Evolutionary conservation across 768 basidiomycete genomes (phyloP).

Genomic region (Trametopsis cervina): DNA sequence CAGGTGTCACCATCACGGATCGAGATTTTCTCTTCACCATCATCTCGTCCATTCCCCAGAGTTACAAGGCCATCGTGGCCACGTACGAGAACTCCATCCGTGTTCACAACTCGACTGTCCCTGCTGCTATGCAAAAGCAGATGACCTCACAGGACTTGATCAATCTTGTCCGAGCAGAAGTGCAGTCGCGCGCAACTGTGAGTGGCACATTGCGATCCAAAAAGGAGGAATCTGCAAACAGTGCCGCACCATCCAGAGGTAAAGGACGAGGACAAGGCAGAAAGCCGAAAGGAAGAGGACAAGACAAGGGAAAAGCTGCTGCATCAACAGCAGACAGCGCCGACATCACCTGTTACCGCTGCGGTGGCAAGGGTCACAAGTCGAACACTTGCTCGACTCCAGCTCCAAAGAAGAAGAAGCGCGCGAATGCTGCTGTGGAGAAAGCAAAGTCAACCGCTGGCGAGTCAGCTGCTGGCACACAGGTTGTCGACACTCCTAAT

Average conservation of each 20-base stretch:
- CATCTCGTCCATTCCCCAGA: neutral
- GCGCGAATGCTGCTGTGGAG: neutral
- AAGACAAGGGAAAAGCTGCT: neutral
- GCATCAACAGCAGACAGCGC: neutral
- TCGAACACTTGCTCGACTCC: neutral
- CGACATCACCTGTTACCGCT: constrained; percentile 4
- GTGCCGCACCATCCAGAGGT: neutral
- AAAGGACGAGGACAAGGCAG: neutral
- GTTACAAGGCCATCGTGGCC: neutral
- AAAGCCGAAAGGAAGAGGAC: neutral
- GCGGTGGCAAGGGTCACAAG: constrained; percentile 3
- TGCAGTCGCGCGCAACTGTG: neutral
- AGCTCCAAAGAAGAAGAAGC: neutral
- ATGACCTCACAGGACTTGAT: neutral
- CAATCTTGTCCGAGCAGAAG: neutral
- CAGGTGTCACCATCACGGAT: neutral
- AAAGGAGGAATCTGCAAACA: neutral
- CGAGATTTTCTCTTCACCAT: neutral
- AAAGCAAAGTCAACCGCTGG: too few species aligned
- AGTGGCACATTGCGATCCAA: neutral
- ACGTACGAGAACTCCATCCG: neutral
- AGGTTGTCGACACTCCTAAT: too few species aligned
- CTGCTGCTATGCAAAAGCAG: neutral
- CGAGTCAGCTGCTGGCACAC: too few species aligned
- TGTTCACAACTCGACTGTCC: neutral